These are phyloP conservation scores for Cladosporium oxysporum DNA, from an alignment of 2,329 filamentous ascomycete genomes.

Conservation along the genomic window DNA sequence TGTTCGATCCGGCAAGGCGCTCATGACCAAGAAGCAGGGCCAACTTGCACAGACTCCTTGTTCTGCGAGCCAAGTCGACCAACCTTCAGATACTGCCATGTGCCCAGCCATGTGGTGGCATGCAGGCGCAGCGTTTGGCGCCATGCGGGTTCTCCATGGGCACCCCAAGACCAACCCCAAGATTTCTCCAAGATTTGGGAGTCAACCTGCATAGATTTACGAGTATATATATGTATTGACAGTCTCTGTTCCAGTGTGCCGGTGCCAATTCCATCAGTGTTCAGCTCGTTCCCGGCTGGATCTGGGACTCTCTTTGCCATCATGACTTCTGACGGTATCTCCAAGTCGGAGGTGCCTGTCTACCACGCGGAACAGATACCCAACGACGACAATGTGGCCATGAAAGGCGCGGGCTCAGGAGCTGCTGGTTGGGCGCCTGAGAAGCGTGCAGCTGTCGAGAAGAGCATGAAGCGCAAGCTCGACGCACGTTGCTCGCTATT, in stretches of 20 bases:
- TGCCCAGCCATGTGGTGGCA: constrained; percentile 10
- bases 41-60: constrained; percentile 18
- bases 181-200: constrained; percentile 11
- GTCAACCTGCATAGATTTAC: constrained; percentile 8
- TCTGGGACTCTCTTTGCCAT: not conserved
- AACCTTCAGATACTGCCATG: constrained; percentile 13
- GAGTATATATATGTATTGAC: constrained; percentile 10
- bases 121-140: constrained; percentile 5
- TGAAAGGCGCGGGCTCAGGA: constrained; percentile 4
- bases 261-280: not conserved
- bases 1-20: not conserved
- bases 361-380: constrained; percentile 30
- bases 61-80: constrained; percentile 18
- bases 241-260: not conserved
- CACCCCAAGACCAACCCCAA: constrained; percentile 14
- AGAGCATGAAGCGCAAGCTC: constrained; percentile 57
- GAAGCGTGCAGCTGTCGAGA: constrained; percentile 11
- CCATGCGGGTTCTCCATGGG: constrained; percentile 8
- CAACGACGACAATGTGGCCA: not conserved
- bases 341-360: constrained; percentile 31
- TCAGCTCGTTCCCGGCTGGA: not conserved
- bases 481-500: constrained; percentile 70
- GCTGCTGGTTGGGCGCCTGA: constrained; percentile 25
- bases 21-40: constrained; percentile 13
- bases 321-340: constrained; percentile 14